Evolutionary conservation across 768 basidiomycete genomes (phyloP).

Genomic region (Boletellus sp.): DNA sequence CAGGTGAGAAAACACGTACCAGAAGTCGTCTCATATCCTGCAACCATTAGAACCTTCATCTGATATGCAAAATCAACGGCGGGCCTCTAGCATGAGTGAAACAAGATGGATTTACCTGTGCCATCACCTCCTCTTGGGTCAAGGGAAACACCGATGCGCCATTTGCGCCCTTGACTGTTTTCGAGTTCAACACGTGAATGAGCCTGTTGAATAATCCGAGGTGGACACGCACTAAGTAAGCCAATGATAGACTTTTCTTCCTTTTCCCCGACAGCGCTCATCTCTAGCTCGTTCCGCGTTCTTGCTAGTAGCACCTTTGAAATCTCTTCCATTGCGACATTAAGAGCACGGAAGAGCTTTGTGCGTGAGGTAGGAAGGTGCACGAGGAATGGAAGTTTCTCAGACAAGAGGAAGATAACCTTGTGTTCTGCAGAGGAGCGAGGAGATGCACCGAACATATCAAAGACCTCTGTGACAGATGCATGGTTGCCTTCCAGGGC

Average conservation of each 20-base stretch:
- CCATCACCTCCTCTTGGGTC: slow-evolving; percentile 26
- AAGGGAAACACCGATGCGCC: slow-evolving; percentile 24
- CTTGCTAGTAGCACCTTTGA: slow-evolving; percentile 38
- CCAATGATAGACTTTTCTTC: slow-evolving; percentile 29
- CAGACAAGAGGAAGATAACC: slow-evolving; percentile 36
- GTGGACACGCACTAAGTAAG: slow-evolving; percentile 24
- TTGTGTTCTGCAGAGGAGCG: slow-evolving; percentile 20
- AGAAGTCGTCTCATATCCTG: slow-evolving; percentile 24
- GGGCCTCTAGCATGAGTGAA: not conserved
- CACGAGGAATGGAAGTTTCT: slow-evolving; percentile 35
- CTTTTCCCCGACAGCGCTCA: slow-evolving; percentile 17
- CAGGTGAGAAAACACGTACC: too few species aligned
- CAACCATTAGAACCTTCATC: slow-evolving; percentile 21
- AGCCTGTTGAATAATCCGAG: too few species aligned
- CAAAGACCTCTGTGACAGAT: slow-evolving; percentile 39
- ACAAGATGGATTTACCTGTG: slow-evolving; percentile 17
- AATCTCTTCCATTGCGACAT: slow-evolving; percentile 36
- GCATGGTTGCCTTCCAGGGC: slow-evolving; percentile 47
- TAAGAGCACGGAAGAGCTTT: slow-evolving; percentile 30
- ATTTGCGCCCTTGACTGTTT: slow-evolving; percentile 38
- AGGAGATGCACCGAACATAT: slow-evolving; percentile 28
- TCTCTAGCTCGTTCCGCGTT: slow-evolving; percentile 33
- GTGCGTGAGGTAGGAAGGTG: slow-evolving; percentile 37
- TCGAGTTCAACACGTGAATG: too few species aligned
- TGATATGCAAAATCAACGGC: not conserved